phyloP scores from a whole-genome alignment of 805 yeast species.

The Cephaloascus albidus region DNA sequence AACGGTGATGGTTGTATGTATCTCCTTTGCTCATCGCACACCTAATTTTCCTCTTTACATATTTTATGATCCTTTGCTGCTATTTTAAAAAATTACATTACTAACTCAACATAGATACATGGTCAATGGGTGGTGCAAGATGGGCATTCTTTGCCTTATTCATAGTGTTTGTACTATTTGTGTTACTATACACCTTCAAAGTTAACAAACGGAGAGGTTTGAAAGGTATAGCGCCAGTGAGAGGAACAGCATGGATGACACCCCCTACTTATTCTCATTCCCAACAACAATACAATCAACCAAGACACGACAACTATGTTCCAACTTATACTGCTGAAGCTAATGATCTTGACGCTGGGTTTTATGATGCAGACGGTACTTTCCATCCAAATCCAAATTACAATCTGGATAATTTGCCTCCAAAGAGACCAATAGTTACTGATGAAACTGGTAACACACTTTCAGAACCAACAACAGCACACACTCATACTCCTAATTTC shows the following conservation, averaged over 20 bases:
- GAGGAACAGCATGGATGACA: slow-evolving; percentile 80
- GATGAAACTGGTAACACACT: slow-evolving; percentile 3
- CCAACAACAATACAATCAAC: slow-evolving; percentile 44
- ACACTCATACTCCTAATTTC: background rate
- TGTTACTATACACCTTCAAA: slow-evolving; percentile 40
- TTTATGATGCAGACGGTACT: slow-evolving; percentile 56
- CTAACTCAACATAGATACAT: too few species aligned
- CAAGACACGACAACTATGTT: slow-evolving; percentile 40
- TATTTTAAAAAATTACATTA: too few species aligned
- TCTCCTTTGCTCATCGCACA: too few species aligned
- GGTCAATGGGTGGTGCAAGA: slow-evolving; percentile 27
- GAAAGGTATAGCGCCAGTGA: slow-evolving; percentile 47
- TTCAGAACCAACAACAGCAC: slow-evolving; percentile 1
- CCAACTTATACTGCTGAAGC: slow-evolving; percentile 64
- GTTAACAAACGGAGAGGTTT: slow-evolving; percentile 44
- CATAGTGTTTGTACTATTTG: slow-evolving; percentile 34
- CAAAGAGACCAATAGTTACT: background rate
- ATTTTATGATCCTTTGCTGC: too few species aligned
- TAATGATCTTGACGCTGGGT: slow-evolving; percentile 69
- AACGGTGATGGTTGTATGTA: too few species aligned
- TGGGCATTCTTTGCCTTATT: slow-evolving; percentile 64
- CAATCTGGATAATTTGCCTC: slow-evolving; percentile 11
- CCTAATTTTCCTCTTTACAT: too few species aligned
- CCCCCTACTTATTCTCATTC: slow-evolving; percentile 73
- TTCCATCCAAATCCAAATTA: slow-evolving; percentile 28